Evolutionary conservation across 108 stramenopile species (phyloP).

Genomic region (Pseudonitzschia multiseries): DNA sequence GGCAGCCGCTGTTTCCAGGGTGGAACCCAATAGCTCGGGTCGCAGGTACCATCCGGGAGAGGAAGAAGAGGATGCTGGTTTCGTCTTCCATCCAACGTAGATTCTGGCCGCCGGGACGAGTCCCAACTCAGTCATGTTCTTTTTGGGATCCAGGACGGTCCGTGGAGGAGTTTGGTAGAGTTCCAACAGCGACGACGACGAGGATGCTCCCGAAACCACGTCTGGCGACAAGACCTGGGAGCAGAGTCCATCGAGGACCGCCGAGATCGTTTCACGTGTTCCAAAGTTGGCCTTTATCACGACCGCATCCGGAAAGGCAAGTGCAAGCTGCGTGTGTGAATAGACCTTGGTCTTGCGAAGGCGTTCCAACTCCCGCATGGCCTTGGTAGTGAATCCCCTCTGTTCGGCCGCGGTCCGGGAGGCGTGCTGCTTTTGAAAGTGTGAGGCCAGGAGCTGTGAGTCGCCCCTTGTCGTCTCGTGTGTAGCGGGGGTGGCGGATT

Average conservation of each 20-base stretch:
- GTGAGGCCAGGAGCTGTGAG: conserved; percentile 53
- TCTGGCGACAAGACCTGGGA: conserved; percentile 25
- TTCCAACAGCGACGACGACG: conserved; percentile 43
- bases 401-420: conserved; percentile 33
- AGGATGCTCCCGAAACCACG: not conserved
- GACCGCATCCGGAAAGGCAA: conserved; percentile 68
- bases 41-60: conserved; percentile 27
- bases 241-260: conserved; percentile 38
- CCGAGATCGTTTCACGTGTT: conserved; percentile 48
- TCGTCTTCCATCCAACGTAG: conserved; percentile 70
- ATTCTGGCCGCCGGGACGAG: conserved; percentile 82
- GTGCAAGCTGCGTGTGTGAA: conserved; percentile 59
- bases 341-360: conserved; percentile 80
- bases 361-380: conserved; percentile 80
- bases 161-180: conserved; percentile 81
- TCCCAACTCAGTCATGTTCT: conserved; percentile 60
- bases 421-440: conserved; percentile 50
- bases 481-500: conserved; percentile 8
- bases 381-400: conserved; percentile 79
- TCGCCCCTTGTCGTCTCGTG: conserved; percentile 23
- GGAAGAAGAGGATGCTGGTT: not conserved
- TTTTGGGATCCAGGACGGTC: conserved; percentile 39
- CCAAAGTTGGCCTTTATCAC: conserved; percentile 63
- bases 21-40: conserved; percentile 19
- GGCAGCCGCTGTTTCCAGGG: not conserved